Base-by-base conservation (phyloP, 1,284 basidiomycete genomes). In the Apiotrichum veenhuisii region DNA sequence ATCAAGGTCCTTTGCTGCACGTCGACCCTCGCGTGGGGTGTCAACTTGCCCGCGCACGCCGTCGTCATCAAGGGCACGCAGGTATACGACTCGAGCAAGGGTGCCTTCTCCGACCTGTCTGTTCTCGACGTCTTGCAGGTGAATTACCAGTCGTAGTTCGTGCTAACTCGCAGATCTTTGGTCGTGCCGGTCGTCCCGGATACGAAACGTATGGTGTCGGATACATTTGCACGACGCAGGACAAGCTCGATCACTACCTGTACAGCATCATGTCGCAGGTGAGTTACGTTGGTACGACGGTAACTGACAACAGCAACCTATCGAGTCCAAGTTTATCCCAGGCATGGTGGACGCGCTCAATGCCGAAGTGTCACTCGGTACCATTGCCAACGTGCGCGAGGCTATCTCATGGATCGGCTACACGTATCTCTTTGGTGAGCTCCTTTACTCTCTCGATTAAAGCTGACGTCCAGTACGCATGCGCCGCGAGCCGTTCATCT, bases 51-150 rank as follows among this genome's bases (percentile, higher is more conserved):
- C 40, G 96, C 96, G 5, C 97, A 98, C 77, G 96, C 96, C 55
- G 91, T 94, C 56, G 81, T 99, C 64, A 99, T 99, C 80, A 99
- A 98, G 77, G 96, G 96, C 17, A 99, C 96, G 0, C 90, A 98
- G 67, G 83, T 99, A 3, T 99, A 98, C 73, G 90, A 98, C 69
- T 89, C 88, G 58, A 81, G 84, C 8, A 88, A 87, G 69, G 93
- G 94, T 65, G 80, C 87, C 10, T 97, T 98, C 68, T 87, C 91
- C 52, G 94, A 99, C 74, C 82, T 99, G 27, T 90, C 93, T 3
- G 88, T 99, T 17, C 81, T 99, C 41, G 96, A 99, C 73, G 96
- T 99, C 5, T 79, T 99, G 5, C 96, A 94, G 77, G 75, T 73
- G 50, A 60, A 70, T 57, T 48, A n/a, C 3, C n/a, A 7, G 34